Percentiles rank a stretch among this genome's conserved stretches.
Evolutionary conservation across 208 protist genomes (phyloP).

Genomic region (Leptomonas seymouri): DNA sequence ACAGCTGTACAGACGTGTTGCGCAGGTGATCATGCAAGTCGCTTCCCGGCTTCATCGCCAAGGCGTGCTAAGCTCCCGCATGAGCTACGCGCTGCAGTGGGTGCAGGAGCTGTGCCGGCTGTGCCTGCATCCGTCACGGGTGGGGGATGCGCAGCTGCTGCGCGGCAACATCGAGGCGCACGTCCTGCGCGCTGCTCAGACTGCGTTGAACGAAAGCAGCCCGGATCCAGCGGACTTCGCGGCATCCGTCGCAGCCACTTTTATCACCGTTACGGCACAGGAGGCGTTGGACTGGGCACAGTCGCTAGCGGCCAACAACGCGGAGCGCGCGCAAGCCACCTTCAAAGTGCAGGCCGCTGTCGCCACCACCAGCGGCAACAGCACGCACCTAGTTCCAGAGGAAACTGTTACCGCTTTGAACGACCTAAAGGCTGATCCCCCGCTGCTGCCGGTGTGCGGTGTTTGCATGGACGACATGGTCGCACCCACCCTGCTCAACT

Average conservation of each 20-base stretch:
- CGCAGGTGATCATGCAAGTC: slow-evolving; percentile 24
- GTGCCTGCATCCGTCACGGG: slow-evolving; percentile 37
- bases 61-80: slow-evolving; percentile 35
- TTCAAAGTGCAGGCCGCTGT: background rate
- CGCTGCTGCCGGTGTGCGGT: slow-evolving; percentile 42
- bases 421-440: slow-evolving; percentile 38
- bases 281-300: slow-evolving; percentile 42
- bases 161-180: slow-evolving; percentile 17
- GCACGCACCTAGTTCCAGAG: slow-evolving; percentile 17
- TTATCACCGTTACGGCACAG: slow-evolving; percentile 32
- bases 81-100: slow-evolving; percentile 47
- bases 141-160: slow-evolving; percentile 23
- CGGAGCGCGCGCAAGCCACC: background rate
- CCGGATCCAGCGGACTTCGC: background rate
- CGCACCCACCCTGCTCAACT: slow-evolving; percentile 48
- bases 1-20: slow-evolving; percentile 42
- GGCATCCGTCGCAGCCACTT: slow-evolving; percentile 23
- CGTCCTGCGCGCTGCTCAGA: background rate
- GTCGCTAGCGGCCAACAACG: slow-evolving; percentile 4
- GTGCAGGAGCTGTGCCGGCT: slow-evolving; percentile 47
- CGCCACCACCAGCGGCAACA: background rate
- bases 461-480: slow-evolving; percentile 56
- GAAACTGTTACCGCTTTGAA: slow-evolving; percentile 36
- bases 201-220: background rate
- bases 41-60: slow-evolving; percentile 35